Base-by-base conservation (phyloP, 441 rosid species). In the Aquilaria agallochum region DNA sequence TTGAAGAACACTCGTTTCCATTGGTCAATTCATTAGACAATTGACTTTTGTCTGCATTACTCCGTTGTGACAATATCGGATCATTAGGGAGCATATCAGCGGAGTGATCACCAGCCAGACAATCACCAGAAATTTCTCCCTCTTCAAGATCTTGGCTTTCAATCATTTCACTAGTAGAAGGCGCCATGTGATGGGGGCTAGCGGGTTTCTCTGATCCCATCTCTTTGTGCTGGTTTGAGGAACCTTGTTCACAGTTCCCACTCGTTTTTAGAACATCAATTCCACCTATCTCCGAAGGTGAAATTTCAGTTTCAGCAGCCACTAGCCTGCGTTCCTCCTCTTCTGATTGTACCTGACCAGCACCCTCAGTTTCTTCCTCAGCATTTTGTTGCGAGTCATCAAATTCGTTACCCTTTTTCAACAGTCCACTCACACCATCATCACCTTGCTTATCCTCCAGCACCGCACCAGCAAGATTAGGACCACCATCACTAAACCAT, bases 81-180 rank as follows among this genome's bases (percentile, higher is more conserved):
- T 79, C 74, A 20, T 50, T 77, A 51, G 15, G 10, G 66, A 60
- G 13, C 70, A 67, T 52, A 78, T 65, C 76, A 47, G 56, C n/a
- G 9, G 48, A 48, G 53, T 36, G 72, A 44, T 63, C 73, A 32
- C 57, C 55, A 64, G 55, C 62, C 57, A 30, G 72, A 53, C 73
- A 68, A 56, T 75, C 74, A 31, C 76, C 88, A 66, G 83, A 82
- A 66, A 86, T 71, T 76, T 88, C 96, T 68, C 90, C 88, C 73
- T 85, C 92, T 73, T 86, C 96, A 40, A 70, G 67, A 45, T 78
- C 87, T n/a, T 62, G 80, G 59, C 76, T 77, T 71, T 76, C 83
- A 69, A 69, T 73, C 50, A 77, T 60, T 44, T 46, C 67, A 65
- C 59, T 53, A 55, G 67, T 5, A 10, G 70, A 69, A 54, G 31